Evolutionary conservation across 2,329 filamentous ascomycete species (phyloP).

Genomic region (Verticillium longisporum): DNA sequence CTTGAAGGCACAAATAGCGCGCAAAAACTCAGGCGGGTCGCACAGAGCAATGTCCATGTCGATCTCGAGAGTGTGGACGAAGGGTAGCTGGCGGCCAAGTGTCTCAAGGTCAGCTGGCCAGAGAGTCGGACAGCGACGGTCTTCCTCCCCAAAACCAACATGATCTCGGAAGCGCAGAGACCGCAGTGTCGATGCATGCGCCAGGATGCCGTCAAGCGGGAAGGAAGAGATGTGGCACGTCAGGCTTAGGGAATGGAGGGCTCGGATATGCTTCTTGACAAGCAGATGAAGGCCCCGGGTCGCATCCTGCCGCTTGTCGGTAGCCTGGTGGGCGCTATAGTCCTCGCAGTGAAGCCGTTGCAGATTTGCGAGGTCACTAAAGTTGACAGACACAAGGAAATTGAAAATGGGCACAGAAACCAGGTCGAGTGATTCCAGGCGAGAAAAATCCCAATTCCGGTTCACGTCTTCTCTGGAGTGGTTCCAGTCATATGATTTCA

Average conservation of each 20-base stretch:
- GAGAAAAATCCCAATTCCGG: conserved; percentile 39
- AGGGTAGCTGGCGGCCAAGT: conserved; percentile 23
- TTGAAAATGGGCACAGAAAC: conserved; percentile 35
- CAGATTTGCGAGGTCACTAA: conserved; percentile 27
- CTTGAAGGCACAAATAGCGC: conserved; percentile 29
- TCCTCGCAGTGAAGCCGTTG: conserved; percentile 35
- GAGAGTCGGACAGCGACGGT: conserved; percentile 33
- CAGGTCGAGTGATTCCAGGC: conserved; percentile 31
- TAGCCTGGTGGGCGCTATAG: conserved; percentile 30
- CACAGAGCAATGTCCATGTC: conserved; percentile 35
- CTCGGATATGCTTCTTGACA: conserved; percentile 27
- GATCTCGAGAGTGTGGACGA: conserved; percentile 34
- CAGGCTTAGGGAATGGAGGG: conserved; percentile 29
- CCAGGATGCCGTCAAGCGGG: conserved; percentile 28
- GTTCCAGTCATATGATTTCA: conserved; percentile 43
- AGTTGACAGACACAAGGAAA: conserved; percentile 34
- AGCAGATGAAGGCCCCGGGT: conserved; percentile 30
- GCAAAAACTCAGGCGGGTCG: conserved; percentile 28
- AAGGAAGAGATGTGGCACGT: conserved; percentile 34
- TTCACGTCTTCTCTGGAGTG: conserved; percentile 29
- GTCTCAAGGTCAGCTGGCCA: conserved; percentile 20
- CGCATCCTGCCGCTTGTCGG: conserved; percentile 28
- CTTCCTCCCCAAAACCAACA: conserved; percentile 35
- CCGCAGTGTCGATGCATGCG: conserved; percentile 29
- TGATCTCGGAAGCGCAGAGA: conserved; percentile 36